Conservation (phyloP, 768 basidiomycete species). For the Russula lepida region DNA sequence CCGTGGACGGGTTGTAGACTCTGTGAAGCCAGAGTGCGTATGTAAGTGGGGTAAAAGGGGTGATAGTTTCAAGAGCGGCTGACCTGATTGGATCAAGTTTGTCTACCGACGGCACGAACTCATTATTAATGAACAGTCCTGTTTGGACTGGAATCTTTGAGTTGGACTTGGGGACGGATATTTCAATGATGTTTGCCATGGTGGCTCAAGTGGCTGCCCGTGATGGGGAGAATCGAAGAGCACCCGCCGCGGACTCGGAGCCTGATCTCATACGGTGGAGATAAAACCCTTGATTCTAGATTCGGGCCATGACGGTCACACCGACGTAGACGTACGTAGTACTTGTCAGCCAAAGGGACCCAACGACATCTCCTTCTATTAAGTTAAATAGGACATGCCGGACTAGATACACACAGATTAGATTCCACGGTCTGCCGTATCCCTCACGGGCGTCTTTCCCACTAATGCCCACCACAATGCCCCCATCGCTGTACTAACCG, state of each 20-base stretch:
- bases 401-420: conserved; percentile 8
- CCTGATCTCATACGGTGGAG: not conserved
- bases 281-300: not conserved
- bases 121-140: conserved; percentile 87
- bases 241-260: not conserved
- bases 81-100: conserved; percentile 58
- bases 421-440: conserved; percentile 46
- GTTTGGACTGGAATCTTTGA: conserved; percentile 54
- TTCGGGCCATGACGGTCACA: not conserved
- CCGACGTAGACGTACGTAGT: not conserved
- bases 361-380: not conserved
- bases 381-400: not conserved
- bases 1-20: conserved; percentile 64
- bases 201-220: not conserved
- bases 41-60: not conserved
- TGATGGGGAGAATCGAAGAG: not conserved
- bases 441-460: conserved; percentile 41
- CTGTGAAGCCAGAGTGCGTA: not conserved
- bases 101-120: conserved; percentile 73
- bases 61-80: conserved; percentile 21
- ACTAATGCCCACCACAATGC: conserved; percentile 64
- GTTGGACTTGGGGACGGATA: conserved; percentile 25
- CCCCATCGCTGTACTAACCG: conserved; percentile 55
- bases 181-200: conserved; percentile 22
- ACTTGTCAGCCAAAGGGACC: not conserved